Conservation (phyloP, 306 rosid species). For the Glycine latifolia region DNA sequence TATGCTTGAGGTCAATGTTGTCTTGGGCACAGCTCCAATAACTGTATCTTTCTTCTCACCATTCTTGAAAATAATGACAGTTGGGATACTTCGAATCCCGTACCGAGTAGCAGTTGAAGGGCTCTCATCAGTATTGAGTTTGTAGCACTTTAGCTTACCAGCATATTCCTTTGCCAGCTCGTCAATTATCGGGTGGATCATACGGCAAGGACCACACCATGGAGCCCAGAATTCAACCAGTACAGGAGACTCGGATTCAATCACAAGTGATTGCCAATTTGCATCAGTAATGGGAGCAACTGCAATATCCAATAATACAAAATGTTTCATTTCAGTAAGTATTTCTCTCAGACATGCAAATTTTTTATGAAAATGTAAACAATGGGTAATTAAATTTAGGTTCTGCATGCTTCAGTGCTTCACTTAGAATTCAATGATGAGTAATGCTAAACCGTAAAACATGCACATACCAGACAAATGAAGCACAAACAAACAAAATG, state of each 20-base stretch:
- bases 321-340: conserved; percentile 8
- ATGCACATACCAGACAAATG: conserved; percentile 26
- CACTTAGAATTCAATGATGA: neutral
- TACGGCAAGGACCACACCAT: conserved; percentile 99
- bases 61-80: conserved; percentile 75
- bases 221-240: conserved; percentile 99
- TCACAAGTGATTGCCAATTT: conserved; percentile 77
- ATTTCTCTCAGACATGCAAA: conserved; percentile 14
- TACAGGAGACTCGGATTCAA: conserved; percentile 66
- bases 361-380: neutral
- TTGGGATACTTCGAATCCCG: conserved; percentile 93
- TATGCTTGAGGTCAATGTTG: conserved; percentile 75
- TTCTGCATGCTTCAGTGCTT: neutral
- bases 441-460: neutral
- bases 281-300: conserved; percentile 66
- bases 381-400: neutral
- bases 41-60: conserved; percentile 90
- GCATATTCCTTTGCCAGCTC: conserved; percentile 72
- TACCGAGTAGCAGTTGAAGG: conserved; percentile 71
- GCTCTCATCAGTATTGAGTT: conserved; percentile 78
- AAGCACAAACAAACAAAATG: neutral
- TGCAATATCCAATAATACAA: conserved; percentile 54
- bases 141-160: conserved; percentile 89
- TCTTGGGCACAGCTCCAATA: conserved; percentile 89
- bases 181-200: conserved; percentile 87